phyloP scores from a whole-genome alignment of 139 green algal species.

The Chlamydomonas sp. region DNA sequence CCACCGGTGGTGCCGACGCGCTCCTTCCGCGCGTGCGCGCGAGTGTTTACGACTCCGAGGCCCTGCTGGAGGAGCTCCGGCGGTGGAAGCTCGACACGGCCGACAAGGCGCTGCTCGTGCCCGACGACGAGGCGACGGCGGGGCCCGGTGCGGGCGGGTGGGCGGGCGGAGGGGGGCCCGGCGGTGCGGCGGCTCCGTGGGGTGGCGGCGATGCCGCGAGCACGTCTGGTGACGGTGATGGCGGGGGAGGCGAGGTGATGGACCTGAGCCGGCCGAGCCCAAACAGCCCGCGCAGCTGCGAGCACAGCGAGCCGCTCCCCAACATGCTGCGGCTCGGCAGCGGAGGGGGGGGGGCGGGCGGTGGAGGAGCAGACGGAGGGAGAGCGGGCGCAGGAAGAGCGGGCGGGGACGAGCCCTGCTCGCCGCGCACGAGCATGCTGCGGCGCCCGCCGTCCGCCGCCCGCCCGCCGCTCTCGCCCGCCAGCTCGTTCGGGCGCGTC shows the following conservation, averaged over 20 bases:
- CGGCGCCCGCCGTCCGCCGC: background rate
- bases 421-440: background rate
- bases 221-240: background rate
- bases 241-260: background rate
- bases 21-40: no score
- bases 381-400: background rate
- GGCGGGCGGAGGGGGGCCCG: background rate
- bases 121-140: constrained; percentile 11
- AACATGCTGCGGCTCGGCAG: background rate
- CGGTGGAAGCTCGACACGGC: constrained; percentile 38
- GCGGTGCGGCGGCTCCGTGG: background rate
- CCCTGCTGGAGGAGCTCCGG: constrained; percentile 30
- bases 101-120: constrained; percentile 20
- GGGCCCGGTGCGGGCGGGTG: background rate
- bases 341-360: no score
- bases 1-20: no score
- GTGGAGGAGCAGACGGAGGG: background rate
- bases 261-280: background rate
- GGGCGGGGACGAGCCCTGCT: background rate
- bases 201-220: background rate
- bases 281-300: background rate
- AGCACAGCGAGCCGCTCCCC: background rate
- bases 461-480: no score
- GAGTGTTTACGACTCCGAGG: constrained; percentile 14
- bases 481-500: background rate